Conservation (phyloP, 78 protist species). For the Dictyostelium firmibasis region DNA sequence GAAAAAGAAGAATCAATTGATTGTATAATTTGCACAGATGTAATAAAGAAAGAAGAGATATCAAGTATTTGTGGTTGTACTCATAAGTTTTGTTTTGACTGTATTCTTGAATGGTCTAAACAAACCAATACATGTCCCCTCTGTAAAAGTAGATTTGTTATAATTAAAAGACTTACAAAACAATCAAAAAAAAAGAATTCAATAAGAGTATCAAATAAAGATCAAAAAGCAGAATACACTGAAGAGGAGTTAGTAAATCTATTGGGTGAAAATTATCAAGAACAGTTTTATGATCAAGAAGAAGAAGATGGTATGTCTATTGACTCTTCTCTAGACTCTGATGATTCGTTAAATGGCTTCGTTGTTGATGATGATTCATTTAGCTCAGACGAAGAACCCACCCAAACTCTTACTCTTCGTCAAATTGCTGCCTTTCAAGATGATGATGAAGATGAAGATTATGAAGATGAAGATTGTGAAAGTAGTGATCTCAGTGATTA, state of each 20-base stretch:
- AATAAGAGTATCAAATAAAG: background rate
- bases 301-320: background rate
- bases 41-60: background rate
- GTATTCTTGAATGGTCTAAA: conserved; percentile 61
- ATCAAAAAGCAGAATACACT: conserved; percentile 39
- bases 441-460: background rate
- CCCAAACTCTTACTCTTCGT: background rate
- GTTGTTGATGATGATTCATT: conserved; percentile 13
- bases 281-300: background rate
- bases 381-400: background rate
- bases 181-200: conserved; percentile 14
- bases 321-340: background rate
- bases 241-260: conserved; percentile 11
- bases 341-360: conserved; percentile 14
- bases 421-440: no score
- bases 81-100: conserved; percentile 56
- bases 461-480: background rate
- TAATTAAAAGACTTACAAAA: background rate
- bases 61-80: conserved; percentile 22
- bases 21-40: conserved; percentile 42
- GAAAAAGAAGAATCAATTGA: background rate
- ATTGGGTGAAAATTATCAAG: conserved; percentile 1
- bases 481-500: background rate
- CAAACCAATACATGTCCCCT: conserved; percentile 59
- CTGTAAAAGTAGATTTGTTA: conserved; percentile 17